Evolutionary conservation across 768 basidiomycete species (phyloP), one percentile per base, ranked within the genome.

Genomic region (Naematelia aurantialba): DNA sequence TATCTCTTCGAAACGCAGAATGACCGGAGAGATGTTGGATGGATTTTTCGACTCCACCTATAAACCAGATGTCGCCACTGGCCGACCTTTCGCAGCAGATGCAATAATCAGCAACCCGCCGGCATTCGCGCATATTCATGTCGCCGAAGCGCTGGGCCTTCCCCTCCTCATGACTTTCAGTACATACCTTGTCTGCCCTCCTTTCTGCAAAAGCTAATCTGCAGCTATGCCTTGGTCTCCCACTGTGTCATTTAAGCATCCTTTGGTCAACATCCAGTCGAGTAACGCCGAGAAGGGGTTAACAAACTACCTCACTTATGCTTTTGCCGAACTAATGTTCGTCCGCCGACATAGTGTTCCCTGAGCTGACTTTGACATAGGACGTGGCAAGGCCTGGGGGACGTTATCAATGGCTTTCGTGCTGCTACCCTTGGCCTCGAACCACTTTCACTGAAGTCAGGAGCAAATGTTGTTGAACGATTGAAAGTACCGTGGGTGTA

Each of bases 41-140:
- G 84, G 84, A 2, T 86, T 84, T 66, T 85, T 83, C 81, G 66
- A 77, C 17, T 76, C 85, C 0, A 83, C 82, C 60, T 80, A 80
- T 70, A 71, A 81, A 4, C 80, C 85, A 0, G 82, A 82, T 63
- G 74, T 79, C 4, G 62, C 73, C 10, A 80, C 79, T 1, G 80
- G 82, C 0, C 72, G 72, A 19, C 61, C 81, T 1, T 86, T 85
- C 61, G 82, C 80, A 1, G 84, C 83, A 1, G 85, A 87, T 65
- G 84, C 85, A 0, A 84, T 87, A 46, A 85, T 87, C 48, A 82
- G 82, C 29, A 87, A 87, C 68, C 85, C 85, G 17, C 85, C 85
- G 0, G 80, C 83, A 3, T 87, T 87, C 61, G 85, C 83, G 0
- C 85, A 86, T 74, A 73, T 85, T 3, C 85, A 86, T 59, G 83